Base-by-base conservation (phyloP, 257 asterid species). In the Solanum sitiens region DNA sequence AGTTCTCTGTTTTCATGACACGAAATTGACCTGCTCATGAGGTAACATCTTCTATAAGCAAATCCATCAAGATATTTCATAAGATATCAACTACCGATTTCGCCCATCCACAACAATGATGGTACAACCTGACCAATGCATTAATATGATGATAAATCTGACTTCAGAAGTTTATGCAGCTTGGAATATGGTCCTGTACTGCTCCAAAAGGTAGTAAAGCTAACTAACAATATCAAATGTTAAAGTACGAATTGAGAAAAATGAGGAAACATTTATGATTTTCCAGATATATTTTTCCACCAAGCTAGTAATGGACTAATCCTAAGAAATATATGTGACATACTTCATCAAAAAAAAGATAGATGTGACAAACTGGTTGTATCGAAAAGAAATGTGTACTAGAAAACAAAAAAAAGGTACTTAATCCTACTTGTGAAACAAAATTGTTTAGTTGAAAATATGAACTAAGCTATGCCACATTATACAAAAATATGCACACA, bases 391-490 rank as follows among this genome's bases (percentile, higher is more conserved):
- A 25, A 82, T 47, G 45, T 11, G 86, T 50, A 32, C 45, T 30
- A 50, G 37, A 50, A 80, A 80, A 35, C 76, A 67, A 77, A 79
- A 65, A 27, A 39, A 32, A 53, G 42, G n/a, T 32, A 10, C 86
- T 32, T 82, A 50, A 50, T 82, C 86, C 86, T 82, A 82, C 86
- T 82, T 82, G 5, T 30, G 42, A 50, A 82, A 32, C 70, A 82
- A 53, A 50, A 47, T 82, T 25, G 45, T 82, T 18, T 32, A 82
- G 73, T 33, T 76, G 86, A 35, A 23, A 70, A 21, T 75, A 56
- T 86, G 50, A 88, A 53, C 71, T 40, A 79, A 16, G 89, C 44
- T 74, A 86, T 74, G 50, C 73, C 72, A 65, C 89, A 91, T 32
- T 79, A 53, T 75, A n/a, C 59, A 80, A 56, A 65, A n/a, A 90